These are phyloP conservation scores for Xylariomycetidae sp. DNA, from an alignment of 2,329 filamentous ascomycete species.

Conservation along the genomic window DNA sequence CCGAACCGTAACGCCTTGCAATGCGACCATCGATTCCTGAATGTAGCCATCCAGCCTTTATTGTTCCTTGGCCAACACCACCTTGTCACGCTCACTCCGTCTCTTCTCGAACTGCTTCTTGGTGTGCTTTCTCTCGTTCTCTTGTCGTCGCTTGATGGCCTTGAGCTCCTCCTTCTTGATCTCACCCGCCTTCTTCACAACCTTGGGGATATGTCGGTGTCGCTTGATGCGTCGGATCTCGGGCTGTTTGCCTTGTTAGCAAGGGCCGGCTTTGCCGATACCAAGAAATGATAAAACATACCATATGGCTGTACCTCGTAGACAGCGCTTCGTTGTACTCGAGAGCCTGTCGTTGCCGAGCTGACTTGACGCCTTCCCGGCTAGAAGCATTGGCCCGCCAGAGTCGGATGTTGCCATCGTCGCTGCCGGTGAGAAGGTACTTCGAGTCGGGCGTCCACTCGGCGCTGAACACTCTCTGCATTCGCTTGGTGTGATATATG, in stretches of 20 bases:
- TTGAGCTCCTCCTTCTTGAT: conserved; percentile 89
- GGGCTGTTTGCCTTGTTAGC: conserved; percentile 38
- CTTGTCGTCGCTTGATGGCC: conserved; percentile 82
- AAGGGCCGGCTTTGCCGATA: neutral
- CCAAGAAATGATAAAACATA: conserved; percentile 11
- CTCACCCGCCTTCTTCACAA: conserved; percentile 90
- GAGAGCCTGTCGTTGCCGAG: conserved; percentile 76
- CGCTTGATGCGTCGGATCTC: conserved; percentile 86
- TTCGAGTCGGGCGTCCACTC: conserved; percentile 84
- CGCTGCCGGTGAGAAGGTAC: conserved; percentile 84
- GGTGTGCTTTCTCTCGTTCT: conserved; percentile 89
- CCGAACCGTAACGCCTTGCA: too few species aligned
- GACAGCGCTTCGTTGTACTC: conserved; percentile 88
- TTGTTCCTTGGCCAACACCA: conserved; percentile 65
- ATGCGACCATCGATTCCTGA: too few species aligned
- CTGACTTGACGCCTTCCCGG: conserved; percentile 77
- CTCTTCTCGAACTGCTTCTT: conserved; percentile 73
- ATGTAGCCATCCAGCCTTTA: too few species aligned
- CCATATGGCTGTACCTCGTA: conserved; percentile 83
- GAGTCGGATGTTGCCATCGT: conserved; percentile 85
- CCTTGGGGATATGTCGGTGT: conserved; percentile 85
- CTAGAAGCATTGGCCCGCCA: conserved; percentile 86
- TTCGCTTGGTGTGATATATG: conserved; percentile 94
- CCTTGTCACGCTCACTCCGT: conserved; percentile 83
- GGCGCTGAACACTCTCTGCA: conserved; percentile 71